A percentile compares a stretch with the other conserved stretches of the same genome.
These are phyloP conservation scores for Neoboletus brunneissimus DNA, from an alignment of 768 basidiomycete genomes.

Conservation along the genomic window DNA sequence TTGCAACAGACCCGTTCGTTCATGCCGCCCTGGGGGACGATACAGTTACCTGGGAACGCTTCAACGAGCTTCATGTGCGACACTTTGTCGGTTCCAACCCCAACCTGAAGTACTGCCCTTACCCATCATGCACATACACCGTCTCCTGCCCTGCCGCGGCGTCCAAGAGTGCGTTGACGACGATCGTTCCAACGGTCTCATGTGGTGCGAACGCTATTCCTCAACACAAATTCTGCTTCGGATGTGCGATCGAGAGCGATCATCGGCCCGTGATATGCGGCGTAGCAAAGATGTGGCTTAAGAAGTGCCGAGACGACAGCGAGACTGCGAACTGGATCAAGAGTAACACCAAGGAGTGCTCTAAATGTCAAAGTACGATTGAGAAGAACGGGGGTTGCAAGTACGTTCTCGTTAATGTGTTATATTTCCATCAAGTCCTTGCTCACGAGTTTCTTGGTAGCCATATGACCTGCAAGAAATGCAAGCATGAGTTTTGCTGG, in stretches of 20 bases:
- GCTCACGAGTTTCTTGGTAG: conserved; percentile 40
- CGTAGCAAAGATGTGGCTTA: conserved; percentile 90
- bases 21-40: conserved; percentile 55
- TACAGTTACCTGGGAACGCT: conserved; percentile 57
- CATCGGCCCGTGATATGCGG: conserved; percentile 90
- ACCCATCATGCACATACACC: conserved; percentile 92
- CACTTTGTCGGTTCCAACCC: conserved; percentile 86
- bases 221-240: conserved; percentile 88
- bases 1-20: conserved; percentile 64
- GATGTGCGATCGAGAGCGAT: conserved; percentile 83
- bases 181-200: conserved; percentile 83
- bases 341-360: conserved; percentile 98
- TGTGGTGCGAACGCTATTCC: conserved; percentile 66
- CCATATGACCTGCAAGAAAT: conserved; percentile 99
- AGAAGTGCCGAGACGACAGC: conserved; percentile 95
- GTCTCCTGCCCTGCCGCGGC: conserved; percentile 85
- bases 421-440: conserved; percentile 55
- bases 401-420: conserved; percentile 66
- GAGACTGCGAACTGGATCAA: conserved; percentile 99
- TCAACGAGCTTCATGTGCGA: conserved; percentile 83
- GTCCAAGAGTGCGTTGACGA: conserved; percentile 66
- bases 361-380: conserved; percentile 94
- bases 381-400: conserved; percentile 99
- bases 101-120: conserved; percentile 91
- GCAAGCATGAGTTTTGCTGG: conserved; percentile 99